Conservation (phyloP, 441 rosid species). For the Iberis amara region DNA sequence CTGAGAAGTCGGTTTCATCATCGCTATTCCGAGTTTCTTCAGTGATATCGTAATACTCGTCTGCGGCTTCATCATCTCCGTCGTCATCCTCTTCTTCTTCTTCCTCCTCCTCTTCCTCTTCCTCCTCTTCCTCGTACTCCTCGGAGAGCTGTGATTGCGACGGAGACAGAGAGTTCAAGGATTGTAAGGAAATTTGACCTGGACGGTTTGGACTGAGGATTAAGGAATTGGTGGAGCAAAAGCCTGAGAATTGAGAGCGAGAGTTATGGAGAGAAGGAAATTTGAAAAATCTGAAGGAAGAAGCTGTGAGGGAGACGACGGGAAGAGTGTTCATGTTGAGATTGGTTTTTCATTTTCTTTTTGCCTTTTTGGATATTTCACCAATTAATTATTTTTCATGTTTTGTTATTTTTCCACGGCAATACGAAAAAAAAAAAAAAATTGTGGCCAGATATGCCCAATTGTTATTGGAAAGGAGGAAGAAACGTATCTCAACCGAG, state of each 20-base stretch:
- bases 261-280: conserved; percentile 18
- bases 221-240: conserved; percentile 29
- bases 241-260: conserved; percentile 27
- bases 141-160: conserved; percentile 48
- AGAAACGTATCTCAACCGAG: too few relatives aligned
- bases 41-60: conserved; percentile 52
- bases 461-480: too few relatives aligned
- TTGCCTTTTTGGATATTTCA: conserved; percentile 24
- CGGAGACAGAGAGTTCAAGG: conserved; percentile 39
- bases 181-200: conserved; percentile 23
- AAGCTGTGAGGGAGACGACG: conserved; percentile 38
- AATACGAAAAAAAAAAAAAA: too few relatives aligned
- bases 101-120: conserved; percentile 31
- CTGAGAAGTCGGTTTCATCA: conserved; percentile 44
- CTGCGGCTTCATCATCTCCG: conserved; percentile 57
- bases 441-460: too few relatives aligned
- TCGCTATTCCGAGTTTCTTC: conserved; percentile 44
- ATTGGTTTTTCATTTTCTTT: conserved; percentile 19
- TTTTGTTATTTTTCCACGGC: not conserved
- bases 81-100: conserved; percentile 38
- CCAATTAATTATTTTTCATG: not conserved
- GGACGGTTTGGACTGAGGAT: conserved; percentile 13
- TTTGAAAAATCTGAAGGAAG: conserved; percentile 20
- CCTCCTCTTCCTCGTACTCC: conserved; percentile 42
- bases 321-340: conserved; percentile 64